Base-by-base conservation (phyloP, 208 protist species). In the Trypanosoma avium region DNA sequence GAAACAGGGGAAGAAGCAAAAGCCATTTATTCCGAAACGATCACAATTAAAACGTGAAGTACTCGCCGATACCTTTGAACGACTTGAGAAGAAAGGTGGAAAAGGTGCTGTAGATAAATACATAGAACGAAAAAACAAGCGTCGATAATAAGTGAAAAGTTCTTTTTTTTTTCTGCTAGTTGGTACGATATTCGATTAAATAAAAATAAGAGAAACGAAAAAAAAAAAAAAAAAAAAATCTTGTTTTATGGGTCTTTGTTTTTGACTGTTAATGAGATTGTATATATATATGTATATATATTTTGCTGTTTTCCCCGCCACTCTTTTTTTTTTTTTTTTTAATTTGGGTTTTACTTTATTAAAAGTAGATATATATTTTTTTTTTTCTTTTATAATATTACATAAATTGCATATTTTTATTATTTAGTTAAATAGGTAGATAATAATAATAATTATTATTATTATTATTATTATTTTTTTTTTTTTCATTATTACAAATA, bases 81-180 rank as follows among this genome's bases (percentile, higher is more conserved):
- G 67, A 5, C 57, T 95, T 29, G 77, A 92, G 58, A 45, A 74
- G 32, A 82, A 79, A 56, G 90, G 90, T 26, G 90, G 90, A 42
- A 88, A 90, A 58, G 71, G 42, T 13, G 90, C 90, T 3, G 86
- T 93, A n/a, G 84, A 95, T 45, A 81, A 80, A 29, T 95, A 95
- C 62, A 22, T 93, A 7, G 72, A 75, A 12, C 77, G 60, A 22
- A 82, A 82, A 46, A 79, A 40, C 9, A 89, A 88, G 57, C 64
- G 66, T 6, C 53, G 40, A 22, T 57, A 19, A 12, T 53, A 30
- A 66, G 15, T n/a, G n/a, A n/a, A n/a, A n/a, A n/a, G n/a, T n/a
- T n/a, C n/a, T n/a, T n/a, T n/a, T n/a, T n/a, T n/a, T n/a, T n/a
- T n/a, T n/a, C n/a, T n/a, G n/a, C n/a, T n/a, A 9, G 30, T 22